A percentile compares a stretch with the other conserved stretches of the same genome.
Evolutionary conservation across 2,329 filamentous ascomycete species (phyloP).

Genomic region (Fusarium vanettenii): DNA sequence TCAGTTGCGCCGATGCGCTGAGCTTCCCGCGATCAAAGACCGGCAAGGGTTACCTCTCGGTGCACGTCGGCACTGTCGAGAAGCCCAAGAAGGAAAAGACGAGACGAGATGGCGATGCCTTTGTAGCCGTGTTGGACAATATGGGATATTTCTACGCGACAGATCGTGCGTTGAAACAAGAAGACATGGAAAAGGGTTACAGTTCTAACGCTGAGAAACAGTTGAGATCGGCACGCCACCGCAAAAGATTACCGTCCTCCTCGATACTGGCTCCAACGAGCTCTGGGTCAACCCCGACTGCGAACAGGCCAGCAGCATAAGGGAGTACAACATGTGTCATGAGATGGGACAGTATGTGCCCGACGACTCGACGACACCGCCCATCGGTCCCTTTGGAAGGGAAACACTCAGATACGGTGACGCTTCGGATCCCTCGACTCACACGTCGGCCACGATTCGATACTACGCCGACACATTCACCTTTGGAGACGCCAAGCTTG

Average conservation of each 20-base stretch:
- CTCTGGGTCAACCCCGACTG: constrained; percentile 68
- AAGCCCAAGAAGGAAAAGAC: constrained; percentile 39
- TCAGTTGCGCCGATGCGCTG: constrained; percentile 29
- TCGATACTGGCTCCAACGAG: constrained; percentile 65
- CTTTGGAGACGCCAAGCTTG: constrained; percentile 56
- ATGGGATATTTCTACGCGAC: constrained; percentile 54
- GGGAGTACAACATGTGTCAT: constrained; percentile 52
- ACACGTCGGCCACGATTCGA: constrained; percentile 54
- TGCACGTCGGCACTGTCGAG: constrained; percentile 50
- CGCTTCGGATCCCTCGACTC: constrained; percentile 48
- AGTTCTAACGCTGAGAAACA: constrained; percentile 46
- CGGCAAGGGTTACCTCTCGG: constrained; percentile 52
- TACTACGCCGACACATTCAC: constrained; percentile 61
- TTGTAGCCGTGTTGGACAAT: constrained; percentile 50
- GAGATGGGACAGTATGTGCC: constrained; percentile 59
- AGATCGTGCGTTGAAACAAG: constrained; percentile 45
- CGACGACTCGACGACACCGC: constrained; percentile 52
- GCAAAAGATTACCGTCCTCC: constrained; percentile 58
- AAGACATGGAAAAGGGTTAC: background rate
- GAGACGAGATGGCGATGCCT: constrained; percentile 37
- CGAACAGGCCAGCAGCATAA: constrained; percentile 48
- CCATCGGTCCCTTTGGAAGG: constrained; percentile 50
- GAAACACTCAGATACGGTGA: constrained; percentile 56
- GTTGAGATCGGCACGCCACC: constrained; percentile 57
- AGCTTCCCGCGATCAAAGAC: constrained; percentile 44